phyloP scores from a whole-genome alignment of 345 rosid species.

The Bruguiera sexangula region DNA sequence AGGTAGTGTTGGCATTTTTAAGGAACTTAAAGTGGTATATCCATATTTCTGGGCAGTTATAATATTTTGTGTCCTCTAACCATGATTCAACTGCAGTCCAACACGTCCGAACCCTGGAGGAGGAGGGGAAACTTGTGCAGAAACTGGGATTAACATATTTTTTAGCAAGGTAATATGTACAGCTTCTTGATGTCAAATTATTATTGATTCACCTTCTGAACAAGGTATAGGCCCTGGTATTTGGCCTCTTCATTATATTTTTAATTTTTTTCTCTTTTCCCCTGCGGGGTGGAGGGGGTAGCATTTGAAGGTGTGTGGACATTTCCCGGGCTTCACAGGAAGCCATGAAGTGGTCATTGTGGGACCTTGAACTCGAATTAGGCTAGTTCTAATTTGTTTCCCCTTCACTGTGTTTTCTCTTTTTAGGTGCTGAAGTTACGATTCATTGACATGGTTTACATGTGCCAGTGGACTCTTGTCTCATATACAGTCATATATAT shows the following conservation, averaged over 20 bases:
- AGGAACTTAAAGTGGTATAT: background rate
- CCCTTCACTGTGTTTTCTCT: no score
- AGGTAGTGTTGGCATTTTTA: slow-evolving; percentile 19
- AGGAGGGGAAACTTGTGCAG: slow-evolving; percentile 98
- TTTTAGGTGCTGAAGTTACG: no score
- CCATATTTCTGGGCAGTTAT: background rate
- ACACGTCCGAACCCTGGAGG: slow-evolving; percentile 92
- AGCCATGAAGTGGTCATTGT: background rate
- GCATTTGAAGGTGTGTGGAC: background rate
- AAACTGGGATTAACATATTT: slow-evolving; percentile 83
- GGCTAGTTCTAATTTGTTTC: no score
- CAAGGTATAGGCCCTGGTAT: background rate
- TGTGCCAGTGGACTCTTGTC: no score
- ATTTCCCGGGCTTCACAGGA: background rate
- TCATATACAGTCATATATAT: no score
- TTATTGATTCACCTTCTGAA: background rate
- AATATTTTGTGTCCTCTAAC: background rate
- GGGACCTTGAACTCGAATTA: no score
- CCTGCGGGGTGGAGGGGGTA: background rate
- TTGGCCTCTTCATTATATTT: background rate
- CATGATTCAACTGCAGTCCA: slow-evolving; percentile 50
- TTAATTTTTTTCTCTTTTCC: background rate
- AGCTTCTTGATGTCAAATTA: slow-evolving; percentile 9
- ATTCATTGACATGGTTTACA: no score
- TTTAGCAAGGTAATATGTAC: slow-evolving; percentile 61